Evolutionary conservation across 2,329 filamentous ascomycete genomes (phyloP), one percentile per base, ranked within the genome.

Genomic region (Aspergillus sp.): DNA sequence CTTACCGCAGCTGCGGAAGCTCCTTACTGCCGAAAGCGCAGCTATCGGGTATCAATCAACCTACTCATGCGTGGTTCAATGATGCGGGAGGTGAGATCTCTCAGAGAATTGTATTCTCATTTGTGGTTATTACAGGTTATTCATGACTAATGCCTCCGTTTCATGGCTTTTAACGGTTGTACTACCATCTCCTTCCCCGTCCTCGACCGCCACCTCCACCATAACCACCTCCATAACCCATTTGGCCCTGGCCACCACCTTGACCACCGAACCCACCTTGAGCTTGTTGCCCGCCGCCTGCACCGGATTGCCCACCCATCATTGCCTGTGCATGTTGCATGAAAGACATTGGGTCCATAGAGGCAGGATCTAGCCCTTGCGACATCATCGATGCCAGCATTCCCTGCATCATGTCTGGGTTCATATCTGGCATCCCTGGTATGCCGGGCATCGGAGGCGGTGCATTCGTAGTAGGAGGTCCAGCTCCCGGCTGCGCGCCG

Each of bases 341-440:
- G 62, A 85, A 83, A 21, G 77, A 73, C 66, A 77, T 76, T 6
- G 82, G 82, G 62, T 83, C 81, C 76, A 84, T 81, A 48, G 79
- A 74, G 7, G 76, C 75, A 2, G 82, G 81, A 62, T 84, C 80
- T 56, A 84, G 73, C 8, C 83, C 82, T 57, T 82, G 78, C 41
- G 78, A 72, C 72, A 82, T 81, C 76, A 84, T 82, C 63, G 79
- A 76, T 31, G 79, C 75, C 60, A 85, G 76, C 80, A 86, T 84
- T 60, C 81, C 79, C 72, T 84, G 81, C 81, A 85, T 83, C 77
- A 85, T 84, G 58, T 84, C 80, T 1, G 76, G 74, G 33, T 77
- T 74, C 70, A 82, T 80, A 52, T 81, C 79, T 23, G 80, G 79
- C 74, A 84, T 80, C 1, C 79, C 78, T 6, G 65, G 65, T 68